Base-by-base conservation (phyloP, 805 yeast genomes). In the Hanseniaspora guilliermondii region DNA sequence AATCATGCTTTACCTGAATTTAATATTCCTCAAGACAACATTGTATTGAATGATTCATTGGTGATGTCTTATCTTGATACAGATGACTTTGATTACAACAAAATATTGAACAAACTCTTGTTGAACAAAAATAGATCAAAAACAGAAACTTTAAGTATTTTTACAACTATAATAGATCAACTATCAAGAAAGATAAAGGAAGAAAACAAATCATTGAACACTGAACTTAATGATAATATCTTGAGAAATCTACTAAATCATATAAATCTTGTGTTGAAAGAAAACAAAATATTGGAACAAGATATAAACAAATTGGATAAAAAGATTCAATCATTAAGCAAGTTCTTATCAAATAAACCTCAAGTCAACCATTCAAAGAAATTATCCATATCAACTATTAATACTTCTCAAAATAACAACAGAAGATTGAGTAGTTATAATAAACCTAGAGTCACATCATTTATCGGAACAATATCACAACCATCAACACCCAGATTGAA, bases 141-240 rank as follows among this genome's bases (percentile, higher is more conserved):
- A 44, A 52, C 55, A 4, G 55, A 52, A 44, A 52, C 55, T 7
- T 30, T 52, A 4, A 52, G 55, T 12, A 52, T 52, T 30, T 52
- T 52, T 21, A 52, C 55, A 12, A 44, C 48, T 5, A 52, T 52
- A 6, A 44, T 52, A 17, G 55, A 52, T 9, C 47, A 52, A 12
- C 17, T 52, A 21, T 22, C 30, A 25, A 7, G 21, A 5, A 27
- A 44, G 17, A 37, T 52, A 8, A 52, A 52, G 22, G 24, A 19
- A 9, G 49, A 42, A 30, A 52, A 52, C 24, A 52, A 52, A 37
- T 19, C 32, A 7, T 40, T 52, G 12, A 52, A 42, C 17, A 22
- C 14, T 9, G 49, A 52, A 16, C 30, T 52, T 2, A 44, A 40
- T 21, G 45, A 52, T 3, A 41, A 38, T 9, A 27, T 52, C 7